Evolutionary conservation across 495 filamentous ascomycete genomes (phyloP).

Genomic region (Ascodesmis nigricans): DNA sequence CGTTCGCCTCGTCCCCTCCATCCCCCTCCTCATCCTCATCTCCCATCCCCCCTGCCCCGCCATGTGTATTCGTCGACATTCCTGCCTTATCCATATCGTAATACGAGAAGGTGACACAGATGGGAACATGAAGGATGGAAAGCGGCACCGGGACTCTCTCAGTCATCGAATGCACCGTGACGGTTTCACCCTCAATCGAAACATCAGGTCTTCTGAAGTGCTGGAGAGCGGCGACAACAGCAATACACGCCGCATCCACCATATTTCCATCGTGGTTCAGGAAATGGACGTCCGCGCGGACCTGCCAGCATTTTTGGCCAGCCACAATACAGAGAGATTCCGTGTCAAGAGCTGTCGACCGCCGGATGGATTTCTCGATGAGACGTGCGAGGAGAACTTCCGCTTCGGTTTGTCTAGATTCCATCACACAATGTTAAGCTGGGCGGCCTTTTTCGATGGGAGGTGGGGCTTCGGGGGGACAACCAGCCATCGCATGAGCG

Average conservation of each 20-base stretch:
- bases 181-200: slow-evolving; percentile 53
- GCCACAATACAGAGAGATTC: slow-evolving; percentile 88
- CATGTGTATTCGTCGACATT: too few relatives aligned
- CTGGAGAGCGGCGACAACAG: slow-evolving; percentile 61
- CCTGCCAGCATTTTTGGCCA: slow-evolving; percentile 67
- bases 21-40: slow-evolving; percentile 13
- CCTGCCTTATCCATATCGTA: too few relatives aligned
- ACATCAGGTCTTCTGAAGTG: slow-evolving; percentile 83
- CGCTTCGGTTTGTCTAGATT: slow-evolving; percentile 40
- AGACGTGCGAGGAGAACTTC: slow-evolving; percentile 68
- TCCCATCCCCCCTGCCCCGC: slow-evolving; percentile 28
- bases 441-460: too few relatives aligned
- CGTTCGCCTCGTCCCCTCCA: slow-evolving; percentile 26
- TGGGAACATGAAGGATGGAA: slow-evolving; percentile 70
- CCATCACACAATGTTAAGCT: too few relatives aligned
- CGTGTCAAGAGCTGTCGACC: slow-evolving; percentile 74
- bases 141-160: slow-evolving; percentile 78
- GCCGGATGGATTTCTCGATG: slow-evolving; percentile 80
- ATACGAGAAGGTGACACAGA: slow-evolving; percentile 67
- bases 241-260: slow-evolving; percentile 65
- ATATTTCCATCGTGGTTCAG: slow-evolving; percentile 74
- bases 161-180: slow-evolving; percentile 58
- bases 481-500: slow-evolving; percentile 9
- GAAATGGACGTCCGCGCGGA: slow-evolving; percentile 77
- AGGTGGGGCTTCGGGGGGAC: too few relatives aligned